phyloP scores from a whole-genome alignment of 192 early-diverging fungal genomes.

The Umbelopsis isabellina region DNA sequence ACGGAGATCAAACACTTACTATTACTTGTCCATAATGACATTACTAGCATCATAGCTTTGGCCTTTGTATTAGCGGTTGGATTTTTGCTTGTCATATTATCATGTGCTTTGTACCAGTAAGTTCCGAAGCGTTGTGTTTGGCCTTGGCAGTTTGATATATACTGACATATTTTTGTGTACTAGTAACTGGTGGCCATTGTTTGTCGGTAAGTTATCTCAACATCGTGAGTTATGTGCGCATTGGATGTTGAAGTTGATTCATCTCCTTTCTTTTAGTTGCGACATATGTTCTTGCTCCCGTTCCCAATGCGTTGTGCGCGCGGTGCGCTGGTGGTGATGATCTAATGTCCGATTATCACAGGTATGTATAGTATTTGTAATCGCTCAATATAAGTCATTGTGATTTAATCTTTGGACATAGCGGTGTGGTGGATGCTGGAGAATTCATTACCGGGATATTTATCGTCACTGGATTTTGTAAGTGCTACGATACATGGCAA shows the following conservation, averaged over 20 bases:
- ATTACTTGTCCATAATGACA: background rate
- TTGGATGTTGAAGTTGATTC: background rate
- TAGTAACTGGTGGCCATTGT: slow-evolving; percentile 95
- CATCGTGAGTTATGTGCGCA: background rate
- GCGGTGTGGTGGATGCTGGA: slow-evolving; percentile 64
- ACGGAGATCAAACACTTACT: background rate
- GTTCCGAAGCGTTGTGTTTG: background rate
- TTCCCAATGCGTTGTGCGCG: slow-evolving; percentile 88
- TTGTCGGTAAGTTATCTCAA: slow-evolving; percentile 63
- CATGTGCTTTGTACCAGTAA: slow-evolving; percentile 90
- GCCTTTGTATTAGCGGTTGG: slow-evolving; percentile 92
- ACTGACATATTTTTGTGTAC: background rate
- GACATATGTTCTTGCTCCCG: slow-evolving; percentile 88
- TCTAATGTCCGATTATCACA: slow-evolving; percentile 67
- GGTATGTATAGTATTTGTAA: slow-evolving; percentile 28
- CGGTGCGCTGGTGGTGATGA: slow-evolving; percentile 70
- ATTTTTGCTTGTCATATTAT: slow-evolving; percentile 92
- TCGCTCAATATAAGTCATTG: slow-evolving; percentile 17
- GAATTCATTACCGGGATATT: slow-evolving; percentile 91
- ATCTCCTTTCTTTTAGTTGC: slow-evolving; percentile 56
- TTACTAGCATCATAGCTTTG: slow-evolving; percentile 75
- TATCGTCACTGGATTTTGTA: slow-evolving; percentile 89
- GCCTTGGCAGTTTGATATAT: background rate
- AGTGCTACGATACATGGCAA: slow-evolving; percentile 15
- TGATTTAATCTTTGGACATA: slow-evolving; percentile 8